Conservation (phyloP, 768 basidiomycete species). For the Hygrocybe punicea region DNA sequence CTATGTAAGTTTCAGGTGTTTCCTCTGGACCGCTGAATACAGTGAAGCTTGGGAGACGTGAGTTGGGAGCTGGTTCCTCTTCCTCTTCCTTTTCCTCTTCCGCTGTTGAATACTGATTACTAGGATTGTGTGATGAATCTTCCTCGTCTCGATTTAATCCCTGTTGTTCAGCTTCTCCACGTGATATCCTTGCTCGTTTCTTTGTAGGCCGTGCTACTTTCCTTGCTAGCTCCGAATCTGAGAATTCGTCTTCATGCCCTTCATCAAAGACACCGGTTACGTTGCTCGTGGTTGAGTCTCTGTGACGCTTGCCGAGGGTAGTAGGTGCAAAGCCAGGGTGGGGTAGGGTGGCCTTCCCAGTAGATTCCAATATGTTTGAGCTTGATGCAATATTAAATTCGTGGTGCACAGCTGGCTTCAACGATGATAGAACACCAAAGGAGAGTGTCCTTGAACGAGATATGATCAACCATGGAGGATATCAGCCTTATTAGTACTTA, state of each 20-base stretch:
- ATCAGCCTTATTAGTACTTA: background rate
- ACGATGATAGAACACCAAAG: background rate
- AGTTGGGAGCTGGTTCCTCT: slow-evolving; percentile 17
- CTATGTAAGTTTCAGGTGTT: slow-evolving; percentile 27
- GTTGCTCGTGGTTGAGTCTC: slow-evolving; percentile 49
- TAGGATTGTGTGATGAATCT: slow-evolving; percentile 1
- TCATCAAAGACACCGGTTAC: slow-evolving; percentile 42
- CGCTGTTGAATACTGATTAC: slow-evolving; percentile 3
- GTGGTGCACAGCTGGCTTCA: background rate
- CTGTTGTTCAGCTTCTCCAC: background rate
- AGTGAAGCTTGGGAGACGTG: slow-evolving; percentile 42
- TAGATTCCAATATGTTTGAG: slow-evolving; percentile 4
- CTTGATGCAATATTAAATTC: too few species aligned
- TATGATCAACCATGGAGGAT: background rate
- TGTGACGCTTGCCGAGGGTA: slow-evolving; percentile 63
- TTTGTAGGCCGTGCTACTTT: slow-evolving; percentile 44
- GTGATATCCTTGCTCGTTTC: slow-evolving; percentile 49
- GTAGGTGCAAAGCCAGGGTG: slow-evolving; percentile 44
- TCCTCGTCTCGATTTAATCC: background rate
- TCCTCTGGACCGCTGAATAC: slow-evolving; percentile 47
- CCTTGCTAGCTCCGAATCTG: slow-evolving; percentile 39
- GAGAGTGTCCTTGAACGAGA: background rate
- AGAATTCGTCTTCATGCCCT: slow-evolving; percentile 36
- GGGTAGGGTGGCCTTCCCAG: slow-evolving; percentile 16
- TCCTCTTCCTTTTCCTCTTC: slow-evolving; percentile 18